Evolutionary conservation across 2,329 filamentous ascomycete species (phyloP), one percentile per base, ranked within the genome.

Genomic region (Cladophialophora psammophila): DNA sequence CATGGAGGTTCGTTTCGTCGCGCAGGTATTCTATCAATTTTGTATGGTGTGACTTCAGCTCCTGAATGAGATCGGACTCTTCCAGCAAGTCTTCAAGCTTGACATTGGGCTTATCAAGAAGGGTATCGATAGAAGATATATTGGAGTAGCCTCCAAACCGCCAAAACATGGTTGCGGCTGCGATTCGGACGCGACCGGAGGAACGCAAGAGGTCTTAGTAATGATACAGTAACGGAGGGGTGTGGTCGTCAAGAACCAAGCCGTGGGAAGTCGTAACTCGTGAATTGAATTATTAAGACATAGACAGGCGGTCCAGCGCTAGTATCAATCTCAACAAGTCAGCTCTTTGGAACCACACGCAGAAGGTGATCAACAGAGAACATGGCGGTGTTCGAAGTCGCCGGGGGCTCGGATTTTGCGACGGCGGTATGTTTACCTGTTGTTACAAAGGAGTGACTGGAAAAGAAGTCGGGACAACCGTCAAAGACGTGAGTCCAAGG

Each of bases 81-180:
- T 98, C 94, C 70, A 99, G 88, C 67, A 99, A 86, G 78, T 98
- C 94, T 81, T 99, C 95, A 72, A 98, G 90, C 60, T 92, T 93
- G 78, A 97, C 94, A 81, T 97, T 92, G 74, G 88, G 89, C 81
- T 97, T 97, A 79, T 99, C 95, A 79, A 99, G 93, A 76, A 99
- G 92, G 74, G 90, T 93, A 81, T 98, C 95, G 81, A 99, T 93
- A 77, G 94, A 91, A 76, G 94, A 97, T 82, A 97, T 91, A 86
- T 93, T 96, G 85, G 94, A 92, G 86, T 98, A 98, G 78, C 93
- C 93, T 86, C 95, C 94, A 86, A 98, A 99, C 83, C 94, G 91
- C 95, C 95, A 99, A 83, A 99, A 99, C 95, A 99, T 99, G 84
- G 81, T 94, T 89, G 76, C 59, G 54, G 40, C 5, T 45, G 35